Evolutionary conservation across 768 basidiomycete genomes (phyloP), one percentile per base, ranked within the genome.

Genomic region (Sutorius australiensis): DNA sequence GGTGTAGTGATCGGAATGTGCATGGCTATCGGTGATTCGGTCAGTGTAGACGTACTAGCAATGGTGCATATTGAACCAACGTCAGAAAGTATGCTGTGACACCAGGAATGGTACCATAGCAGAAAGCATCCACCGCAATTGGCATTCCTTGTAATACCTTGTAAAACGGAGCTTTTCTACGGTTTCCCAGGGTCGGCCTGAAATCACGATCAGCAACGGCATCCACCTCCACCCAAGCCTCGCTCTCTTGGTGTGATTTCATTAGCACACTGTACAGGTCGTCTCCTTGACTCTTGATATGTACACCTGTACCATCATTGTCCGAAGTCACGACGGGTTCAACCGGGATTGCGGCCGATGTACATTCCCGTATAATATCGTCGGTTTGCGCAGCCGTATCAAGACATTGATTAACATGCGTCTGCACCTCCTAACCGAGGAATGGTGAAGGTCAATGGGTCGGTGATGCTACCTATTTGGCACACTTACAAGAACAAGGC

Each of bases 111-210:
- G 78, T 76, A 6, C 95, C 97, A 66, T 98, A 99, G 34, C 87
- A 82, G 71, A 99, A 99, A 2, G 95, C 97, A 65, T 99, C 97
- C 0, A 99, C 97, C 14, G 95, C 93, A 24, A 99, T 89, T 9
- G 95, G 93, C 94, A 98, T 97, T 1, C 97, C 95, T 61, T 92
- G 89, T 60, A 98, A 67, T 21, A 93, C 81, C 73, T 98, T 99
- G 73, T 95, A 98, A 67, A 98, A 98, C 0, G 97, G 97, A 0
- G 94, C 92, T 53, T 81, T 84, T 53, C 89, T 75, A 28, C 89
- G 78, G 30, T 75, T 72, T 28, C 77, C 76, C 51, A 80, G 80
- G 7, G 69, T 75, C 2, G 75, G 67, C 14, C 74, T 75, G 54
- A 75, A 77, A 42, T 69, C 73, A 24, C 71, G 74, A 54, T 78